A percentile compares a stretch with the other conserved stretches of the same genome.
Conservation (phyloP, 2,329 filamentous ascomycete species). For the Fragosphaeria purpurea region DNA sequence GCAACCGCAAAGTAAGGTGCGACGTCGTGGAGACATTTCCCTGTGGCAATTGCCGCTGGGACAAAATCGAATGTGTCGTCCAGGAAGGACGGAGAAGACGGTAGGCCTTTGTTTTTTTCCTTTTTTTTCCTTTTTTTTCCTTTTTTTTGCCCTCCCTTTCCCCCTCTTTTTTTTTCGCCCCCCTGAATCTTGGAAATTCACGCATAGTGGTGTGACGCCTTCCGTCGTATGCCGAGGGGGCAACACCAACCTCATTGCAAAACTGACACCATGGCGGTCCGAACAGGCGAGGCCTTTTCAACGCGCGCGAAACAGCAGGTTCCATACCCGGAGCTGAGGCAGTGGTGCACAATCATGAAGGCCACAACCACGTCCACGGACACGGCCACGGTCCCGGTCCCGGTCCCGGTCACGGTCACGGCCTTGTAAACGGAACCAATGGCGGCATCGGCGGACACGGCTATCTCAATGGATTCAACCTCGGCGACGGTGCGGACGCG, state of each 20-base stretch:
- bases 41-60: constrained; percentile 78
- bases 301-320: constrained; percentile 10
- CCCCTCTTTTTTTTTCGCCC: constrained; percentile 21
- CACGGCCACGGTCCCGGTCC: constrained; percentile 1
- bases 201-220: too few relatives aligned
- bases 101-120: constrained; percentile 39
- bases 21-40: constrained; percentile 84
- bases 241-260: neutral
- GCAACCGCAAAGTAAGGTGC: constrained; percentile 83
- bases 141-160: neutral
- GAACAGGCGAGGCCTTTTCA: constrained; percentile 11
- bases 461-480: neutral
- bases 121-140: neutral
- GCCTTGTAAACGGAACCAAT: neutral
- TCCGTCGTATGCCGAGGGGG: too few relatives aligned
- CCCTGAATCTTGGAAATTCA: neutral
- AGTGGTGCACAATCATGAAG: constrained; percentile 2
- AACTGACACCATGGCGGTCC: neutral
- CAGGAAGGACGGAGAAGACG: constrained; percentile 79
- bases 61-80: constrained; percentile 67
- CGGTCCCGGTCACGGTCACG: neutral
- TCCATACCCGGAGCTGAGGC: constrained; percentile 3
- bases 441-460: constrained; percentile 5
- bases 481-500: neutral
- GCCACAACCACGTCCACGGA: neutral